Evolutionary conservation across 257 asterid species (phyloP), one percentile per base, ranked within the genome.

Genomic region (Scutellaria barbata): DNA sequence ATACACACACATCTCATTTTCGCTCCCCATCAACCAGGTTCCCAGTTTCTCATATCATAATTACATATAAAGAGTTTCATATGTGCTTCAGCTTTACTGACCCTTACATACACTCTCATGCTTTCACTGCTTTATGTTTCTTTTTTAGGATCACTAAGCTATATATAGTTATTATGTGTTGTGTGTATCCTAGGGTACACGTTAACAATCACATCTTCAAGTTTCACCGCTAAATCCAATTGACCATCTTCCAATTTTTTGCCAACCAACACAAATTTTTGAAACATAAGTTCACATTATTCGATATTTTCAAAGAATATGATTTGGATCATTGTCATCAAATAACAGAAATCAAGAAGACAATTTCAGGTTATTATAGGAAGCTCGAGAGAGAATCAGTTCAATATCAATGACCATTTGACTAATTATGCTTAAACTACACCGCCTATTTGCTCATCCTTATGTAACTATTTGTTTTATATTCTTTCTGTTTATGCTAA

Each of bases 11-110:
- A 22, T 66, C 48, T 48, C 33, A 35, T 46, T 53, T 53, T 58
- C 22, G 43, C 53, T 40, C 25, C 14, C 64, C 61, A 16, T 20
- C n/a, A 58, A 70, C 58, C 59, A 58, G 64, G 61, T 52, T 43
- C 7, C 52, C 51, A 10, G 55, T 46, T 37, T 55, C 14, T 66
- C 59, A 66, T 22, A 30, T 35, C 51, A 35, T 14, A 48, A 66
- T 16, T 48, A n/a, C 10, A 8, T 65, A 48, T 10, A 13, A 66
- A 33, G 50, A 14, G 43, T 4, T 30, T 30, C 35, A 30, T 30
- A 30, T 30, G 35, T 39, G 41, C 7, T 10, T 41, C 52, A 16
- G 18, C 52, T 62, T 62, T 60, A 14, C 40, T 25, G 20, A 46
- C 33, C 68, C 46, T 63, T 8, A 43, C 18, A 63, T 45, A 41